These are phyloP conservation scores for Annona squamosa DNA, from an alignment of 164 flowering plant species.

Conservation along the genomic window DNA sequence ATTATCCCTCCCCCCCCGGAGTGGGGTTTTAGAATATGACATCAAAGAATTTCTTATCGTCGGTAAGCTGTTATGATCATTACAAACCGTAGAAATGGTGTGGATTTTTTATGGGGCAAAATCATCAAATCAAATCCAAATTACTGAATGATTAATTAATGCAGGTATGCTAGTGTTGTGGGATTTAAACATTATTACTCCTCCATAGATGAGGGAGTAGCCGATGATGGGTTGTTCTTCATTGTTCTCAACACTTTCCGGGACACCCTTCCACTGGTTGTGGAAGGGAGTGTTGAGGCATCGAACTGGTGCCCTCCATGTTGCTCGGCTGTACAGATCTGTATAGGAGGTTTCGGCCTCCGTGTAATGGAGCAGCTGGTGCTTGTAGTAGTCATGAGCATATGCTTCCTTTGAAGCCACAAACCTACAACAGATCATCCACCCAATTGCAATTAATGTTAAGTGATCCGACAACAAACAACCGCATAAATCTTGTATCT, in stretches of 20 bases:
- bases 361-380: constrained; percentile 20
- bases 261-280: constrained; percentile 14
- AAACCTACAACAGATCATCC: constrained; percentile 7
- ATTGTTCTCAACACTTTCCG: constrained; percentile 15
- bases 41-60: too few species aligned
- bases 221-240: constrained; percentile 19
- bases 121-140: too few species aligned
- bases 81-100: too few species aligned
- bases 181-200: constrained; percentile 1
- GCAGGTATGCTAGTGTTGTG: too few species aligned
- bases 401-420: constrained; percentile 27
- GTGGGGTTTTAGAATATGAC: too few species aligned
- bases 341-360: constrained; percentile 22
- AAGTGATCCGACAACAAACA: too few species aligned
- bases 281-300: constrained; percentile 28
- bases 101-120: too few species aligned
- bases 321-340: constrained; percentile 17
- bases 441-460: too few species aligned
- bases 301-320: constrained; percentile 27
- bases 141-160: too few species aligned
- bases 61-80: too few species aligned
- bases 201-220: constrained; percentile 12
- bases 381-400: constrained; percentile 29
- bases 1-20: too few species aligned
- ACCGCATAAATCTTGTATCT: too few species aligned